Conservation (phyloP, 1,284 basidiomycete species). For the Moesziomyces sp. region DNA sequence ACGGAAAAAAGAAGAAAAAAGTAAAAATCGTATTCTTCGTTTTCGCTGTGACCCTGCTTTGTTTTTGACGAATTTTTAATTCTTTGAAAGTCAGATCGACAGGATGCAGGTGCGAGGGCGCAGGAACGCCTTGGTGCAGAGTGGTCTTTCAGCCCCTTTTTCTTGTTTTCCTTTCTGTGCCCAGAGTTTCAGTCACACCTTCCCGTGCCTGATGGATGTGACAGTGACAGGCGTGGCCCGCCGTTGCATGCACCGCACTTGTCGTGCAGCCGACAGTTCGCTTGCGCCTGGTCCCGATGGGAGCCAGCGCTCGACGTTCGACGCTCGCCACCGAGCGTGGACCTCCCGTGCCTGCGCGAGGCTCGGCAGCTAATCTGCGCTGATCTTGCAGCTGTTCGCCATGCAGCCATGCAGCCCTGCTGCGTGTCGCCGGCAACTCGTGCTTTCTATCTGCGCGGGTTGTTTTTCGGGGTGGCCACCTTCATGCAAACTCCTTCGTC, state of each 20-base stretch:
- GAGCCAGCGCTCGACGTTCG: neutral
- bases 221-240: neutral
- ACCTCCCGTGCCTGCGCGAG: neutral
- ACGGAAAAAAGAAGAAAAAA: too few relatives aligned
- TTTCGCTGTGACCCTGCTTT: neutral
- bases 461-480: neutral
- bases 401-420: too few relatives aligned
- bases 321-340: neutral
- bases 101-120: slow-evolving; percentile 1
- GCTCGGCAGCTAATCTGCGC: too few relatives aligned
- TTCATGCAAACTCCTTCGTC: neutral
- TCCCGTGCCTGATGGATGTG: slow-evolving; percentile 1
- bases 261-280: neutral
- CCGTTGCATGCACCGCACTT: neutral
- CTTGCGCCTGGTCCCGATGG: neutral
- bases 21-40: neutral
- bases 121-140: neutral
- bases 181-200: neutral
- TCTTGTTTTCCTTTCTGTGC: neutral
- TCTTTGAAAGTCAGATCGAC: slow-evolving; percentile 20
- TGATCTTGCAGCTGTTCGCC: too few relatives aligned
- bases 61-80: neutral
- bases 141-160: neutral
- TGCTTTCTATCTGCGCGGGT: too few relatives aligned
- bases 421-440: too few relatives aligned